A percentile compares a stretch with the other conserved stretches of the same genome.
phyloP scores from a whole-genome alignment of 2,329 filamentous ascomycete species.

The Stachybotrys chartarum region DNA sequence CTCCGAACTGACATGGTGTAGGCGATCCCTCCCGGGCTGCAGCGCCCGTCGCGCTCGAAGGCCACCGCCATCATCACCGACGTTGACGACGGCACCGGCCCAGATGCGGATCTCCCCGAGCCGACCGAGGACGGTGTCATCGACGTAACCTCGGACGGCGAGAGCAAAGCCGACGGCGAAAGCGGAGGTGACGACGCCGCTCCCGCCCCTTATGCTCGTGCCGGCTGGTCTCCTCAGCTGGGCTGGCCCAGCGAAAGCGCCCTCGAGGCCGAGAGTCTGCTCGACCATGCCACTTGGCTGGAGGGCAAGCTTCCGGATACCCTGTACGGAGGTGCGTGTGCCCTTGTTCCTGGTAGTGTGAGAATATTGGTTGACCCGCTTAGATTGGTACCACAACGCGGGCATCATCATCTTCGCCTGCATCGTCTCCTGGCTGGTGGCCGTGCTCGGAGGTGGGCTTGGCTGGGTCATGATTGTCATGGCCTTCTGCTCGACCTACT shows the following conservation, averaged over 20 bases:
- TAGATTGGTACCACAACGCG: constrained; percentile 97
- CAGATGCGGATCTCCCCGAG: constrained; percentile 70
- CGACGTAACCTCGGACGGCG: constrained; percentile 40
- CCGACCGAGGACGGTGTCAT: constrained; percentile 65
- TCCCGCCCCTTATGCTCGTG: constrained; percentile 38
- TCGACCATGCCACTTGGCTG: constrained; percentile 83
- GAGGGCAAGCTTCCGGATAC: constrained; percentile 81
- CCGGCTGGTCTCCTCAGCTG: constrained; percentile 86
- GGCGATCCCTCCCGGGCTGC: constrained; percentile 31
- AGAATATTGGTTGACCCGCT: constrained; percentile 4
- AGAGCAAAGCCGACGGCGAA: constrained; percentile 42
- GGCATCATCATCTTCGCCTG: constrained; percentile 92
- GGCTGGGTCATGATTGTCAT: constrained; percentile 93
- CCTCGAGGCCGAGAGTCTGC: constrained; percentile 57
- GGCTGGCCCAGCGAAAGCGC: constrained; percentile 57
- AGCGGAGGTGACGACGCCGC: too few species aligned
- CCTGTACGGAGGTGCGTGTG: constrained; percentile 72
- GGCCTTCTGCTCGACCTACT: constrained; percentile 89
- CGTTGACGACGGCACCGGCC: constrained; percentile 61
- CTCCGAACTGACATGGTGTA: constrained; percentile 11
- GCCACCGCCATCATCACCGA: constrained; percentile 72
- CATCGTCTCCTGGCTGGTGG: constrained; percentile 82
- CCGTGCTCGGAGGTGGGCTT: constrained; percentile 81
- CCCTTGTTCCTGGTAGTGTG: not conserved
- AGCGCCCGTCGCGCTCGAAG: constrained; percentile 35